Base-by-base conservation (phyloP, 495 filamentous ascomycete genomes). In the Penicillium goetzii region DNA sequence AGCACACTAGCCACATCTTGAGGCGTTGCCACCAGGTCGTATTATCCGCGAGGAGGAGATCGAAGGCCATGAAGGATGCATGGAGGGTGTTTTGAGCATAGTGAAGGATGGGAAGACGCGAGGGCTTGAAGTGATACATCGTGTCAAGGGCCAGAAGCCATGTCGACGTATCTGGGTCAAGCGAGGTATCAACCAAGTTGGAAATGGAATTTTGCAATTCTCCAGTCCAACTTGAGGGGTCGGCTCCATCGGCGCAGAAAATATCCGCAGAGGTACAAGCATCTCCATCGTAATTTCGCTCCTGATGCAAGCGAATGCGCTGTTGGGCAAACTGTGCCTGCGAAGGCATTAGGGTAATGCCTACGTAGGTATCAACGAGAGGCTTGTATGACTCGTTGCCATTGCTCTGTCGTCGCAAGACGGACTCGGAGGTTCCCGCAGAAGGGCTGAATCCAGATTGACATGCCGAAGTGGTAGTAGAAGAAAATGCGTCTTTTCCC, bases 81-180 rank as follows among this genome's bases (percentile, higher is more conserved):
- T 77, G 52, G 14, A 83, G 69, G 1, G 65, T 68, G 14, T 56
- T 49, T 7, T 59, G 43, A 1, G 80, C 76, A 59, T 76, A 73
- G 11, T 66, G 32, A 25, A 84, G 67, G 30, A 83, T 68, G 0
- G 77, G 72, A 14, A 66, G 56, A 6, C 82, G 74, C 0, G 82
- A 83, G 1, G 83, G 83, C 1, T 68, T 65, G 69, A 84, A 84
- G 59, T 85, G 81, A 49, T 84, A 84, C 3, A 83, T 58, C 10
- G 79, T 79, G 62, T 85, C 83, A 0, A 84, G 75, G 3, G 79
- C 83, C 14, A 84, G 72, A 17, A 85, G 72, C 80, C 79, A 84
- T 21, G 54, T 76, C 14, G 62, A 56, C 6, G 38, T 50, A 12
- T 55, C 25, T 3, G 33, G 43, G 15, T 32, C 11, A 21, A 58